Evolutionary conservation across 225 moss, liverwort and hornwort genomes (phyloP).

Genomic region (Marchantia paleacea): DNA sequence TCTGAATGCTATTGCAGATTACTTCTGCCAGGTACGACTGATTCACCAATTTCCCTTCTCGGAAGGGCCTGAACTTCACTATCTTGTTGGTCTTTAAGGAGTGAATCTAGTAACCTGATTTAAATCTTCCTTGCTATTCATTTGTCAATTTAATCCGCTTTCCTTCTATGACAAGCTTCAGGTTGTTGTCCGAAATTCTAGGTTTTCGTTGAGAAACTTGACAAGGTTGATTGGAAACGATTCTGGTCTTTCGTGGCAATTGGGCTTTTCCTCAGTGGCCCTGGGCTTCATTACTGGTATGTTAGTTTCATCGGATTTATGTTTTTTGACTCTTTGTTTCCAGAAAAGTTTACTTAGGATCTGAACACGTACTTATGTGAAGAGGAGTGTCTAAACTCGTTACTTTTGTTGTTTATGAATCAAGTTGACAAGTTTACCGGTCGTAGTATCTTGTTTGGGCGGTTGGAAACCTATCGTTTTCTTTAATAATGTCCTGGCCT

Average conservation of each 20-base stretch:
- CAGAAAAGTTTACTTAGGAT: too few species aligned
- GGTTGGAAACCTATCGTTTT: too few species aligned
- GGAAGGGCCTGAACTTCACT: neutral
- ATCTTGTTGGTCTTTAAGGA: too few species aligned
- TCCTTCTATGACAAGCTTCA: neutral
- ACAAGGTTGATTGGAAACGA: conserved; percentile 42
- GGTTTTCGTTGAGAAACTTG: conserved; percentile 41
- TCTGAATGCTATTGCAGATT: conserved; percentile 42
- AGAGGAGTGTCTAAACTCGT: too few species aligned
- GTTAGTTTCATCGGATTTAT: neutral
- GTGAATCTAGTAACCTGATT: neutral
- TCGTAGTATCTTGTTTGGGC: too few species aligned
- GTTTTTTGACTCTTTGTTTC: too few species aligned
- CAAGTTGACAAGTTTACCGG: too few species aligned
- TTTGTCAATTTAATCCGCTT: neutral
- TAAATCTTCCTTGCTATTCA: neutral
- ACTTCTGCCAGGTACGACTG: conserved; percentile 39
- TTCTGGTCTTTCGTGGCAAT: conserved; percentile 63
- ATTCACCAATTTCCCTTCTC: neutral
- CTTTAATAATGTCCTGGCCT: neutral
- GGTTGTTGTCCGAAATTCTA: neutral
- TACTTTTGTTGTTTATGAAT: too few species aligned
- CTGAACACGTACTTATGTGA: too few species aligned
- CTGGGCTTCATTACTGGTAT: conserved; percentile 93
- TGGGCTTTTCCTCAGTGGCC: conserved; percentile 83